Evolutionary conservation across 2,329 filamentous ascomycete species (phyloP).

Genomic region (Blastomyces parvus): DNA sequence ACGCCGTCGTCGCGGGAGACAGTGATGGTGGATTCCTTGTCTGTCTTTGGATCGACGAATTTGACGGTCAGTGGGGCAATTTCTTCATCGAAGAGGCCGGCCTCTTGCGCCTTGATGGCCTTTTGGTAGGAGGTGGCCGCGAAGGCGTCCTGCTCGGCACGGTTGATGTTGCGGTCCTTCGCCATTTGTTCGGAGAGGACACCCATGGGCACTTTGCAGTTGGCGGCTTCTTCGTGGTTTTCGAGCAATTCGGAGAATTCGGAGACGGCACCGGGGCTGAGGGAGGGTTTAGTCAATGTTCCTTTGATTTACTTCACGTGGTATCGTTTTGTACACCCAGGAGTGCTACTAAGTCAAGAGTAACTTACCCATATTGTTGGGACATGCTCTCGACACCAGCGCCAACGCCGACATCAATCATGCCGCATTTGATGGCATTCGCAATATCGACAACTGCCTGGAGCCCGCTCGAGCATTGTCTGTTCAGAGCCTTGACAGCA

Average conservation of each 20-base stretch:
- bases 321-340: not conserved
- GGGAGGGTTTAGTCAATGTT: not conserved
- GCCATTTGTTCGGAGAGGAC: constrained; percentile 91
- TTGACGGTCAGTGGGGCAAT: constrained; percentile 79
- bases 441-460: constrained; percentile 91
- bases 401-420: constrained; percentile 92
- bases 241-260: constrained; percentile 91
- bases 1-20: constrained; percentile 83
- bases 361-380: constrained; percentile 71
- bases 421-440: constrained; percentile 79
- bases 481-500: constrained; percentile 80
- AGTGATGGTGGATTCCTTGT: constrained; percentile 71
- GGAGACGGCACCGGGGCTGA: constrained; percentile 67
- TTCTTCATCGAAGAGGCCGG: constrained; percentile 86
- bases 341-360: not conserved
- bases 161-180: constrained; percentile 64
- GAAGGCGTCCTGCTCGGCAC: constrained; percentile 77
- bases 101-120: constrained; percentile 71
- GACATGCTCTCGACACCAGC: constrained; percentile 97
- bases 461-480: constrained; percentile 87
- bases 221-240: constrained; percentile 67
- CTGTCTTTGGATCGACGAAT: constrained; percentile 82
- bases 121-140: constrained; percentile 84
- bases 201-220: constrained; percentile 98
- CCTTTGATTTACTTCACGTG: not conserved